Base-by-base conservation (phyloP, 495 filamentous ascomycete species). In the Daldinia loculata region DNA sequence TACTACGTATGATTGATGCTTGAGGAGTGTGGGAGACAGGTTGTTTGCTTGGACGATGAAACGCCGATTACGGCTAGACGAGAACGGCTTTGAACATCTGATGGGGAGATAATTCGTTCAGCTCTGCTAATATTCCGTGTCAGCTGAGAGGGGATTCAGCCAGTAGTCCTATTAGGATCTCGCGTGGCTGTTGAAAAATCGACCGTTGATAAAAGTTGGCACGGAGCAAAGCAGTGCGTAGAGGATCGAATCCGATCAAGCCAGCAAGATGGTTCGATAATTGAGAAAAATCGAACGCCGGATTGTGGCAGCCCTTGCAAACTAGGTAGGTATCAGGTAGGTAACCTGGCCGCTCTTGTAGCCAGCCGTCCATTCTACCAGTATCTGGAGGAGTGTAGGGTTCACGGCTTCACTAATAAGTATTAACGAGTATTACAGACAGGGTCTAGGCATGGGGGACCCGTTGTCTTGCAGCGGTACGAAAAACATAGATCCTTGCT, bases 231-330 rank as follows among this genome's bases (percentile, higher is more conserved):
- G 19, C 8, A 38, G 43, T 55, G 41, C n/a, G 22, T 27, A 57
- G 22, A 63, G 43, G 66, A 60, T 63, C 43, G 61, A 36, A 17
- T 34, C 17, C 41, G 50, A 19, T 29, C 17, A 53, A 53, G 50
- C 45, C 36, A 30, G 53, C 24, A 38, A 36, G 36, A 61, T 72
- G 69, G 63, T 63, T 63, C 63, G 69, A 67, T 72, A 60, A 48
- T 68, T 64, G 63, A 61, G 14, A 56, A 55, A 67, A 72, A 65
- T 68, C 64, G 64, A 61, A 72, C 55, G 69, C 63, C 59, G 24
- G 30, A 41, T 19, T 55, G 19, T 22, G 29, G 15, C 30, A 29
- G 56, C 52, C 56, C 61, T 61, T 61, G 55, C 56, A 22, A 6
- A 38, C 30, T 56, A 34, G 32, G 9, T 56, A 34, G 32, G 9